Evolutionary conservation across 202 grass and related monocot species (phyloP), one percentile per base, ranked within the genome.

Genomic region (Zizania palustris): DNA sequence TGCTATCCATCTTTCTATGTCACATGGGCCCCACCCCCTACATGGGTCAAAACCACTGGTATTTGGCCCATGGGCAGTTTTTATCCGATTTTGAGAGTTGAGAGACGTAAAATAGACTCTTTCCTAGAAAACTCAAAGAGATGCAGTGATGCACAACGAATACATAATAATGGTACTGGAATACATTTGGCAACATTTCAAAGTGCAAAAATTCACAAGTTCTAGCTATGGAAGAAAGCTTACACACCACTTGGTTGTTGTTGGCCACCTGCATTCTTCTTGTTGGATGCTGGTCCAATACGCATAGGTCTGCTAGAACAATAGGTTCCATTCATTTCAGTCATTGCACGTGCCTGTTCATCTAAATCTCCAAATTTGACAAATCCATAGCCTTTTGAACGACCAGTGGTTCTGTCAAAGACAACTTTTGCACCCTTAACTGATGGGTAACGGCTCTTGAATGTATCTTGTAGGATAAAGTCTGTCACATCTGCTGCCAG

Each of bases 361-460:
- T 50, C 54, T 20, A 54, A 35, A 80, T 88, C 71, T 76, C 58
- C 71, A 71, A 88, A 88, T 49, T 63, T 66, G 54, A 88, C 86
- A 88, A 88, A 88, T 9, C 86, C 86, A 45, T 76, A 88, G 41
- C 81, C 81, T 76, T 88, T 88, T 45, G 86, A 88, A 13, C 63
- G 50, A 37, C 76, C 65, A 9, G 81, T 71, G 37, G 7, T 42
- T 53, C 51, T 72, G 63, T 84, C 81, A 56, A 74, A 65, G 37
- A 84, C 76, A 84, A 88, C 57, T 76, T 84, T 86, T 56, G 76
- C 86, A 56, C 75, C 37, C 71, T 84, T 88, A 69, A 88, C 76
- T 60, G 86, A 84, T 74, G 81, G 61, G 69, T 84, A 84, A 58
- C 19, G 81, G 33, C n/a, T 71, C 76, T 76, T 84, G 81, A 88